These are phyloP conservation scores for Arthrobotrys entomopaga DNA, from an alignment of 2,329 filamentous ascomycete species.

Conservation along the genomic window DNA sequence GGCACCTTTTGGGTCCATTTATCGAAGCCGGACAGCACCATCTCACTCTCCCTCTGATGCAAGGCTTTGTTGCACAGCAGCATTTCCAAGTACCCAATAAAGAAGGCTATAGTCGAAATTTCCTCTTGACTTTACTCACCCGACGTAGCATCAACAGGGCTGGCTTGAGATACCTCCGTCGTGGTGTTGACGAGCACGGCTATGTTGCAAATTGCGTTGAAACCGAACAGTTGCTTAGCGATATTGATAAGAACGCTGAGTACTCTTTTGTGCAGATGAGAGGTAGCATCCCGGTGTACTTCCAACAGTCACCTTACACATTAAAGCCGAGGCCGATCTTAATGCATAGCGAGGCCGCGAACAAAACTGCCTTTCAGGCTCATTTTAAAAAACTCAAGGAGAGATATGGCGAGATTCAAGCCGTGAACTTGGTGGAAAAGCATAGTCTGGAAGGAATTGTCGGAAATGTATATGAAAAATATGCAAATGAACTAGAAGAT, in stretches of 20 bases:
- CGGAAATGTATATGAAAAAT: conserved; percentile 79
- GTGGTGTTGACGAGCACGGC: conserved; percentile 89
- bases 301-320: conserved; percentile 92
- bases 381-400: conserved; percentile 78
- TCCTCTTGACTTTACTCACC: conserved; percentile 90
- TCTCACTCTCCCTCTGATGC: conserved; percentile 83
- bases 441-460: conserved; percentile 82
- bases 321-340: conserved; percentile 86
- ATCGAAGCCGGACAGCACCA: conserved; percentile 76
- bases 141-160: conserved; percentile 85
- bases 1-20: conserved; percentile 77
- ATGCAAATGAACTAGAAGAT: conserved; percentile 69
- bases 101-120: conserved; percentile 63
- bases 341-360: conserved; percentile 81
- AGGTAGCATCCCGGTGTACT: conserved; percentile 93
- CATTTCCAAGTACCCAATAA: conserved; percentile 59
- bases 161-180: conserved; percentile 86
- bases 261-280: conserved; percentile 88
- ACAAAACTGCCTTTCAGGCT: conserved; percentile 78
- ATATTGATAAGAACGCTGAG: conserved; percentile 72
- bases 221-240: conserved; percentile 89
- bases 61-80: conserved; percentile 84
- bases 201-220: conserved; percentile 90
- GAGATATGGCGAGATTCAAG: conserved; percentile 78
- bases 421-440: conserved; percentile 88